A percentile compares a stretch with the other conserved stretches of the same genome.
These are phyloP conservation scores for Westerdykella aurantiaca DNA, from an alignment of 2,329 filamentous ascomycete genomes.

Conservation along the genomic window DNA sequence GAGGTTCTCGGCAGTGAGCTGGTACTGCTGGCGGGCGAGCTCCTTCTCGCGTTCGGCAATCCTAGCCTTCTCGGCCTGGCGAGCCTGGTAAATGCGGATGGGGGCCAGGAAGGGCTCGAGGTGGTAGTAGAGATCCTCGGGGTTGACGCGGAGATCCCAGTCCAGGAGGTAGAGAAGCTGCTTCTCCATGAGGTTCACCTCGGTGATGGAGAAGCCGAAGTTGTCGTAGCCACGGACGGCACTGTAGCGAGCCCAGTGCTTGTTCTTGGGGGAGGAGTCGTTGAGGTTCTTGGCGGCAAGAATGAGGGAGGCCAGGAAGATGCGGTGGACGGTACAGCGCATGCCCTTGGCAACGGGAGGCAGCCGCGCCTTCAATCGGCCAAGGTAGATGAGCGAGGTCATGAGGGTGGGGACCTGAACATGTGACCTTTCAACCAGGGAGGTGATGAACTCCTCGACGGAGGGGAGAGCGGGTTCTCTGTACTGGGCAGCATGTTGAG, in stretches of 20 bases:
- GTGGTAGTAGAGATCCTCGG: constrained; percentile 80
- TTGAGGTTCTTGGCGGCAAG: constrained; percentile 94
- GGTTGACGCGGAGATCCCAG: constrained; percentile 83
- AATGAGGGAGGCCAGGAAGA: constrained; percentile 86
- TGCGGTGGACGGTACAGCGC: constrained; percentile 92
- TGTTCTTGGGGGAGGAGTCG: constrained; percentile 98
- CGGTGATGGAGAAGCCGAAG: constrained; percentile 89
- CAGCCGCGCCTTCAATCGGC: constrained; percentile 73
- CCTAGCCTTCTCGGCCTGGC: constrained; percentile 50
- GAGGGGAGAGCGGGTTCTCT: constrained; percentile 59
- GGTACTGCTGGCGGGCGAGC: constrained; percentile 30
- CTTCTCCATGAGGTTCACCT: constrained; percentile 99
- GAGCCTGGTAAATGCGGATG: constrained; percentile 58
- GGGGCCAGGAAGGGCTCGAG: constrained; percentile 84
- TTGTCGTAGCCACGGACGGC: constrained; percentile 63
- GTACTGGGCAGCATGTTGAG: constrained; percentile 45
- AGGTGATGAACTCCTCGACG: constrained; percentile 84
- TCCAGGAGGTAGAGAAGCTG: constrained; percentile 91
- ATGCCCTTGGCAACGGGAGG: constrained; percentile 94
- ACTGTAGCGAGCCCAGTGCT: constrained; percentile 97
- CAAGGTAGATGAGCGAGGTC: constrained; percentile 92
- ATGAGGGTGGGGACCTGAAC: constrained; percentile 97
- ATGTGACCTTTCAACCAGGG: constrained; percentile 85
- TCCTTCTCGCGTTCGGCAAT: constrained; percentile 42
- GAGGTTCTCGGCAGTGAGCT: constrained; percentile 38